Evolutionary conservation across 306 rosid genomes (phyloP), one percentile per base, ranked within the genome.

Genomic region (Trifolium repens): DNA sequence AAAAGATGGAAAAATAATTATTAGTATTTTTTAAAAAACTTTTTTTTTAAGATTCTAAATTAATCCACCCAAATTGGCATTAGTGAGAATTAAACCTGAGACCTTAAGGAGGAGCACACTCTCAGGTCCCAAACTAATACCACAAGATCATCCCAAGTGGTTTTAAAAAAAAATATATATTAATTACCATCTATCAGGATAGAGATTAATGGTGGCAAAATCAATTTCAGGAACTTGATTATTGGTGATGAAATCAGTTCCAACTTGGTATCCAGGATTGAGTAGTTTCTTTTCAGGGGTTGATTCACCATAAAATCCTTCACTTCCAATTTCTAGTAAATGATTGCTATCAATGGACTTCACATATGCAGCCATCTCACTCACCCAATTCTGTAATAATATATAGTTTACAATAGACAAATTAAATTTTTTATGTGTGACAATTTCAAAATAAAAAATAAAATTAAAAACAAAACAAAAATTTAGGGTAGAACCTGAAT

Each of bases 241-340:
- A 71, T 84, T 84, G 30, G 85, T 63, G 34, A 84, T 81, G 65
- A 84, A 84, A 84, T 81, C 85, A 22, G 81, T 84, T 66, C 88
- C 85, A 68, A 58, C 78, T 81, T 12, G 0, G 1, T 15, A 49
- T 7, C 8, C 17, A n/a, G 55, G 55, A 49, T 15, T 49, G 9
- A 39, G 8, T 6, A 6, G 43, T 8, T 39, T 39, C 9, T 49
- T 49, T 49, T 5, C 19, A 2, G 17, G 8, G 30, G 54, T 44
- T 39, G 85, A 50, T 65, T 84, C 60, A 50, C 86, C 86, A 9
- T 85, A 75, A 19, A 81, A 82, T 0, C 86, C 88, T 81, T 84
- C 88, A 27, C 78, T 76, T 3, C 88, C 84, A 2, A 85, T 57
- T 62, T 81, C 84, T 5, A 78, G 47, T 14, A 81, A 75, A 60